phyloP scores from a whole-genome alignment of 306 rosid species.

The Fagus sylvatica region DNA sequence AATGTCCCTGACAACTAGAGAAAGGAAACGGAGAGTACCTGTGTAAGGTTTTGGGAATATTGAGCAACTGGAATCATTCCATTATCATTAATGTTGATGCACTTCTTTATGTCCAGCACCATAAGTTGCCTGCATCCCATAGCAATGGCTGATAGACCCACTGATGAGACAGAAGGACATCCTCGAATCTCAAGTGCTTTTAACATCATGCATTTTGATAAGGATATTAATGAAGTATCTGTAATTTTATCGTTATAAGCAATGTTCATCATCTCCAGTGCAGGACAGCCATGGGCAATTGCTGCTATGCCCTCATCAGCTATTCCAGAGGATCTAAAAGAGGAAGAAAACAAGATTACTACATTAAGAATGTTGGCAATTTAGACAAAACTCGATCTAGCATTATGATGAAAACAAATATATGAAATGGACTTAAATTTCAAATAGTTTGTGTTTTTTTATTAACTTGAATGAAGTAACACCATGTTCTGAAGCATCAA shows the following conservation, averaged over 20 bases:
- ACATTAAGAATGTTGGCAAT: background rate
- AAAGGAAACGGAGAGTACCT: slow-evolving; percentile 33
- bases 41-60: slow-evolving; percentile 53
- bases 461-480: background rate
- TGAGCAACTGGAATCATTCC: slow-evolving; percentile 59
- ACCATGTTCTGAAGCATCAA: background rate
- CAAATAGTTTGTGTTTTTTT: background rate
- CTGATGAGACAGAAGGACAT: slow-evolving; percentile 47
- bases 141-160: slow-evolving; percentile 57
- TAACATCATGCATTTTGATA: slow-evolving; percentile 55
- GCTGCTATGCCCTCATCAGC: slow-evolving; percentile 58
- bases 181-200: slow-evolving; percentile 60
- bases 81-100: slow-evolving; percentile 46
- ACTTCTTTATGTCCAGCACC: slow-evolving; percentile 59
- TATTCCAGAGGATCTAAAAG: slow-evolving; percentile 50
- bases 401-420: background rate
- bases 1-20: background rate
- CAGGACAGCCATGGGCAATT: slow-evolving; percentile 59
- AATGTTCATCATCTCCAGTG: slow-evolving; percentile 55
- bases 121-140: slow-evolving; percentile 56
- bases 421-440: background rate
- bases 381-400: background rate
- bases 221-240: slow-evolving; percentile 50
- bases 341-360: slow-evolving; percentile 5
- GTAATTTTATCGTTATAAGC: slow-evolving; percentile 60